These are phyloP conservation scores for Penicillium turbatum DNA, from an alignment of 495 filamentous ascomycete species.

Conservation along the genomic window DNA sequence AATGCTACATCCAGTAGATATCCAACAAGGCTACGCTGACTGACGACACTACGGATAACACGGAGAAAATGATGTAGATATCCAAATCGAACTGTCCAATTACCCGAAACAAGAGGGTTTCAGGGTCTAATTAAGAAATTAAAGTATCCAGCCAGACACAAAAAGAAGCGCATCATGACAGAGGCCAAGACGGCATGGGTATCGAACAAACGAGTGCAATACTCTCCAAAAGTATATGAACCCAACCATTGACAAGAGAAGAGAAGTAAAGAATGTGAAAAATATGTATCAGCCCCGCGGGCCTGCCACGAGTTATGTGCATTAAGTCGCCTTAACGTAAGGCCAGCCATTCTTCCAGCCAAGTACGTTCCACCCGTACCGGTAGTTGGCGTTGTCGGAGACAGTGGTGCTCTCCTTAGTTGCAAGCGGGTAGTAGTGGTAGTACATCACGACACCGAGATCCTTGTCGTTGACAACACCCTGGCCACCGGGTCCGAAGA, in stretches of 20 bases:
- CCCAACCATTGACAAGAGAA: conserved; percentile 27
- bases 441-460: conserved; percentile 59
- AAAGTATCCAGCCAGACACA: conserved; percentile 17
- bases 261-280: conserved; percentile 9
- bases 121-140: conserved; percentile 2
- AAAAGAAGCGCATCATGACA: conserved; percentile 1
- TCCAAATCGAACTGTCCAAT: neutral
- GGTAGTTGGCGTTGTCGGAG: conserved; percentile 47
- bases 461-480: conserved; percentile 44
- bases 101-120: neutral
- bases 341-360: conserved; percentile 60
- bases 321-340: conserved; percentile 20
- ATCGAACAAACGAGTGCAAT: conserved; percentile 24
- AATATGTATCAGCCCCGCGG: neutral
- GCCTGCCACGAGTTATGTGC: conserved; percentile 6
- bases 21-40: neutral
- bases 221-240: conserved; percentile 17
- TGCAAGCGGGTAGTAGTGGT: conserved; percentile 54
- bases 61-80: neutral
- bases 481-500: conserved; percentile 70
- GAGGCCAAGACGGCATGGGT: conserved; percentile 19
- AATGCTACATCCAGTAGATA: too few relatives aligned
- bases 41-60: neutral
- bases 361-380: conserved; percentile 62
- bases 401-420: conserved; percentile 53